Conservation (phyloP, 208 protist genomes). For the Leishmania amazonensis region DNA sequence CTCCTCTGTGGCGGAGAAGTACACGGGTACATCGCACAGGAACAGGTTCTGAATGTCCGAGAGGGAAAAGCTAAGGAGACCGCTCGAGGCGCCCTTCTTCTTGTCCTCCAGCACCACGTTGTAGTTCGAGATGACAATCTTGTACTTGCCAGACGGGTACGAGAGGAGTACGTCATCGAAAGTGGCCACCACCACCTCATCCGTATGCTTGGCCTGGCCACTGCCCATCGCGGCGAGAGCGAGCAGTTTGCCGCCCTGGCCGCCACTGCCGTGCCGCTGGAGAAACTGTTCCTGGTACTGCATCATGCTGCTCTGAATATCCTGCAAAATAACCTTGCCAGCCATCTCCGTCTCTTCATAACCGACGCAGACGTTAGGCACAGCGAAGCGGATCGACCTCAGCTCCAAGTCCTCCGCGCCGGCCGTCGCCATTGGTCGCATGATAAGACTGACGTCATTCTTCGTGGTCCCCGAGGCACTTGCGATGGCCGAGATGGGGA, state of each 20-base stretch:
- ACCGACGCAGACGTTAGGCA: slow-evolving; percentile 82
- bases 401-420: slow-evolving; percentile 50
- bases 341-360: slow-evolving; percentile 88
- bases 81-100: slow-evolving; percentile 47
- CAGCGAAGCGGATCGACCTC: slow-evolving; percentile 78
- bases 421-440: slow-evolving; percentile 38
- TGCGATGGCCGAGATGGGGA: slow-evolving; percentile 71
- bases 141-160: slow-evolving; percentile 83
- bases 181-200: slow-evolving; percentile 71
- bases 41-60: slow-evolving; percentile 75
- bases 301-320: slow-evolving; percentile 60
- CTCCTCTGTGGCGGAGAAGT: slow-evolving; percentile 38
- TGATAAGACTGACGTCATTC: slow-evolving; percentile 74
- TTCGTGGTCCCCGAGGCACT: slow-evolving; percentile 75
- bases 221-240: slow-evolving; percentile 59
- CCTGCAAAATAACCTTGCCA: slow-evolving; percentile 64
- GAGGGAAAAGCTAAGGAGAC: slow-evolving; percentile 59
- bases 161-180: slow-evolving; percentile 83
- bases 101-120: slow-evolving; percentile 81
- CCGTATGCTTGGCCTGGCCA: slow-evolving; percentile 37
- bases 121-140: slow-evolving; percentile 84
- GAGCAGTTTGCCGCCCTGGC: slow-evolving; percentile 45
- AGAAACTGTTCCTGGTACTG: slow-evolving; percentile 62
- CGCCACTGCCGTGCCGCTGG: slow-evolving; percentile 37
- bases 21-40: slow-evolving; percentile 77